Evolutionary conservation across 129 eudicot species (phyloP), one percentile per base, ranked within the genome.

Genomic region (Flaveria trinervia): DNA sequence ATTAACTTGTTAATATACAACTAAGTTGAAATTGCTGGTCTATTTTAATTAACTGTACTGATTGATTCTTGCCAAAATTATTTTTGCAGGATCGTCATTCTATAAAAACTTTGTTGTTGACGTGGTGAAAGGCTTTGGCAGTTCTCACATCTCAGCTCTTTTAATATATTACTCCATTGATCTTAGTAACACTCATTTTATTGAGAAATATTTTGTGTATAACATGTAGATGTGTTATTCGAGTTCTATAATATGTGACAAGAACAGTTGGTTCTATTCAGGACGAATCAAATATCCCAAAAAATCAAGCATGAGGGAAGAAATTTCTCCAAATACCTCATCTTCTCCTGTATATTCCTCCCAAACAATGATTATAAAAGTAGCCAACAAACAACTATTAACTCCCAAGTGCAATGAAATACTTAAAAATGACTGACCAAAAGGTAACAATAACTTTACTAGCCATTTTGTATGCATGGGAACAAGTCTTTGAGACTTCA

Each of bases 61-160:
- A 26, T 71, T 11, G 13, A 30, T 71, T 30, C 15, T 54, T 30
- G 49, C 65, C 1, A 25, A 23, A 28, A 28, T 28, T 52, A 9
- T n/a, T 16, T 71, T 46, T 71, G 50, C 76, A 71, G 76, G 76
- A 28, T 51, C 6, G 33, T 33, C 57, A 13, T 70, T 51, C 26
- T 46, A 22, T 70, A 52, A 52, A 8, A 52, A 71, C 49, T 71
- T 51, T 2, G 45, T 14, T 30, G 41, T 10, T 15, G 33, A 9
- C 3, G 33, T 57, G 65, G 15, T 26, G 43, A 49, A 36, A n/a
- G 15, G 76, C 45, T 26, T 68, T 18, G 48, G 62, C 59, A 54
- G 43, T 54, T 22, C 39, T 46, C 73, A 20, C 52, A n/a, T 41
- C 28, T 22, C 7, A 25, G 56, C 41, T 59, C 22, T 70, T 23